Conservation (phyloP, 164 flowering plant genomes). For the Umbilicus rupestris region DNA sequence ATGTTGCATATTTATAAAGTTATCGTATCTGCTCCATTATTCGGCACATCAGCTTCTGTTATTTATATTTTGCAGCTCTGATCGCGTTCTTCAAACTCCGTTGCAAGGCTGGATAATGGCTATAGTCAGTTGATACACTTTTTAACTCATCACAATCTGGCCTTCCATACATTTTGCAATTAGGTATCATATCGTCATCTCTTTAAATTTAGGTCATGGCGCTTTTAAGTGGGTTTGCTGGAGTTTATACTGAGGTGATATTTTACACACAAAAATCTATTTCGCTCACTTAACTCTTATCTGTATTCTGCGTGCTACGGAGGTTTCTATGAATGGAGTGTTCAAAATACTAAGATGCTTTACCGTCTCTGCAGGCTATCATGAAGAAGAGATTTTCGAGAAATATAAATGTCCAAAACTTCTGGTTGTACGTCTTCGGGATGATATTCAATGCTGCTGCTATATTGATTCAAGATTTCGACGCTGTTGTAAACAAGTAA, state of each 20-base stretch:
- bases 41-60: background rate
- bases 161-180: background rate
- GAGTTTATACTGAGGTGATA: slow-evolving; percentile 97
- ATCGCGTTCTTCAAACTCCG: slow-evolving; percentile 88
- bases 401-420: slow-evolving; percentile 90
- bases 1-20: too few relatives aligned
- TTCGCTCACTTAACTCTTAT: background rate
- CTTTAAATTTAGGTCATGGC: slow-evolving; percentile 74
- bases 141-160: background rate
- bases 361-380: slow-evolving; percentile 54
- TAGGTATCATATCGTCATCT: background rate
- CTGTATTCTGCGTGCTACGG: background rate
- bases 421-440: slow-evolving; percentile 90
- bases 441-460: slow-evolving; percentile 84
- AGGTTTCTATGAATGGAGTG: background rate
- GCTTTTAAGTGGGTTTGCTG: slow-evolving; percentile 96
- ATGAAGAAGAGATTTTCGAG: slow-evolving; percentile 89
- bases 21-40: too few relatives aligned
- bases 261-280: background rate
- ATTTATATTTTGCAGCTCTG: slow-evolving; percentile 59
- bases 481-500: slow-evolving; percentile 87
- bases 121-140: slow-evolving; percentile 51
- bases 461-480: slow-evolving; percentile 78
- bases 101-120: slow-evolving; percentile 96
- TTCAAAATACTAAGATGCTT: background rate